A percentile compares a stretch with the other conserved stretches of the same genome.
phyloP scores from a whole-genome alignment of 2,329 filamentous ascomycete genomes.

The Fusarium foetens region DNA sequence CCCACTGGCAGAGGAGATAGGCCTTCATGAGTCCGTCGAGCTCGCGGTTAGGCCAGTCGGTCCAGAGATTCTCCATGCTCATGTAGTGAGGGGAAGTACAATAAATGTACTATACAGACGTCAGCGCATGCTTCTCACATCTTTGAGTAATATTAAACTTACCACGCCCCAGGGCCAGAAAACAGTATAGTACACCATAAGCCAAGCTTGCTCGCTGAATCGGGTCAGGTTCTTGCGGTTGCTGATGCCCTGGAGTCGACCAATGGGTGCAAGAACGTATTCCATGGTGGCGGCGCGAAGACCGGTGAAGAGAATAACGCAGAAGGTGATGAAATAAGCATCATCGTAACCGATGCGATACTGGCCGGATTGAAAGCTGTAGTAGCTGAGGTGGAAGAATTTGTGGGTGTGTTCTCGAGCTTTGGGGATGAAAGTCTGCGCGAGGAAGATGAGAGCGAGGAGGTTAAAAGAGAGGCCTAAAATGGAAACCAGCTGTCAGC shows the following conservation, averaged over 20 bases:
- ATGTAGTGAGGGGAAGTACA: conserved; percentile 80
- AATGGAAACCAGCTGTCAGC: conserved; percentile 37
- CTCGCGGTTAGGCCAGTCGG: conserved; percentile 83
- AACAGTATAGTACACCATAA: conserved; percentile 82
- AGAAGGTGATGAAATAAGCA: conserved; percentile 80
- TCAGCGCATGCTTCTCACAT: background rate
- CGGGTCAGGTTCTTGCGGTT: conserved; percentile 81
- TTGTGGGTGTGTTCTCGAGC: conserved; percentile 82
- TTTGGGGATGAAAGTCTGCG: conserved; percentile 84
- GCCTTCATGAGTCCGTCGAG: conserved; percentile 80
- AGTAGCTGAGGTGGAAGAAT: conserved; percentile 89
- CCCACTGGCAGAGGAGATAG: conserved; percentile 90
- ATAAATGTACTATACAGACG: conserved; percentile 76
- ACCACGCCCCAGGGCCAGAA: conserved; percentile 90
- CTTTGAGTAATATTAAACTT: conserved; percentile 49
- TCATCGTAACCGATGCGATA: conserved; percentile 87
- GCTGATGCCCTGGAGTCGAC: conserved; percentile 75
- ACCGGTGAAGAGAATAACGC: conserved; percentile 86
- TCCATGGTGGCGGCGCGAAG: conserved; percentile 88
- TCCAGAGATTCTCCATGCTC: conserved; percentile 82
- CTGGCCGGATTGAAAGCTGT: conserved; percentile 71
- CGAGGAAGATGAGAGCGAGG: conserved; percentile 81
- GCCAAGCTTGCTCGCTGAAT: conserved; percentile 95
- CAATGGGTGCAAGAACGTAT: conserved; percentile 83
- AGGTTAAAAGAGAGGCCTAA: conserved; percentile 85